Conservation (phyloP, 148 eudicot species). For the Bassia scoparia region DNA sequence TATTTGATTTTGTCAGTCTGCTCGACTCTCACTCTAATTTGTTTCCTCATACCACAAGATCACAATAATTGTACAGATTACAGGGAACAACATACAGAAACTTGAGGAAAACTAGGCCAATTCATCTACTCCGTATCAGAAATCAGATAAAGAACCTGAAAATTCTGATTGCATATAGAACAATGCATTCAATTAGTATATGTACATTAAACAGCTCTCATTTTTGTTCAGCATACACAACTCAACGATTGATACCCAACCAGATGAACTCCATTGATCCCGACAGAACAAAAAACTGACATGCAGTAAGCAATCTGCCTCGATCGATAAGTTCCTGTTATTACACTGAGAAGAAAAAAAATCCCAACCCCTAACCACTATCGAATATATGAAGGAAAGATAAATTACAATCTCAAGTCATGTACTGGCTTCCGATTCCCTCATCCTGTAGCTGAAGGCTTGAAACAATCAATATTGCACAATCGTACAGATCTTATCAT, state of each 20-base stretch:
- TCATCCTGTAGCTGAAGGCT: slow-evolving; percentile 49
- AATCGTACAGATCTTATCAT: slow-evolving; percentile 71
- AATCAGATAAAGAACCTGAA: slow-evolving; percentile 1
- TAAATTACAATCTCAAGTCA: slow-evolving; percentile 17
- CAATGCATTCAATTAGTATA: slow-evolving; percentile 20
- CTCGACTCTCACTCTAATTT: too few relatives aligned
- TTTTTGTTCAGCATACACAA: slow-evolving; percentile 1
- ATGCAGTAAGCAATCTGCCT: slow-evolving; percentile 37
- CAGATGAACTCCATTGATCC: slow-evolving; percentile 18
- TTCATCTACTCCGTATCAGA: not conserved
- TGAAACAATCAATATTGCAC: slow-evolving; percentile 86
- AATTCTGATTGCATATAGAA: slow-evolving; percentile 8
- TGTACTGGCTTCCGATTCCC: slow-evolving; percentile 22
- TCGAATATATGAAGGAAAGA: slow-evolving; percentile 18
- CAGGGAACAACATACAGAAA: too few relatives aligned
- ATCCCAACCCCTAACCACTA: slow-evolving; percentile 31
- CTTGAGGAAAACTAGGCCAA: too few relatives aligned
- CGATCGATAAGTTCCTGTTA: slow-evolving; percentile 19
- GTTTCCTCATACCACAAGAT: too few relatives aligned
- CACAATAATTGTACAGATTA: too few relatives aligned
- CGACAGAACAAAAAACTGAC: slow-evolving; percentile 23
- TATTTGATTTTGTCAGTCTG: too few relatives aligned
- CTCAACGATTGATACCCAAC: slow-evolving; percentile 16
- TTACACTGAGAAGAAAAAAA: slow-evolving; percentile 15
- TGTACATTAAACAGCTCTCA: slow-evolving; percentile 25